A percentile compares a stretch with the other conserved stretches of the same genome.
phyloP scores from a whole-genome alignment of 495 filamentous ascomycete genomes.

The Hypoxylon trugodes region DNA sequence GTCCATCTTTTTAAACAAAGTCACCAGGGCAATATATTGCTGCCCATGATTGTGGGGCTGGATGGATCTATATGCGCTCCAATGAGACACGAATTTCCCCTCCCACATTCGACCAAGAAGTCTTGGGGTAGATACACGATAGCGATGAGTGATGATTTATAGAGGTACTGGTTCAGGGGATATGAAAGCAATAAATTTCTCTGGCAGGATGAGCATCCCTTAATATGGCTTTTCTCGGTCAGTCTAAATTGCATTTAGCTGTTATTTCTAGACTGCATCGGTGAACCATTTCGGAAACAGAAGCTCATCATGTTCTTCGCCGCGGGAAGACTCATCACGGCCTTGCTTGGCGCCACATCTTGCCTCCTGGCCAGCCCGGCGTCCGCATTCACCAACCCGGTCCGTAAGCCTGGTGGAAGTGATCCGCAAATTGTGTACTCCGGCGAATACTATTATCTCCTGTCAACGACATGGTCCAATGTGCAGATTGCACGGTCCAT shows the following conservation, averaged over 20 bases:
- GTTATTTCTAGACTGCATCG: neutral
- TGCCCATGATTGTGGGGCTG: neutral
- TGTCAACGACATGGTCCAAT: constrained; percentile 57
- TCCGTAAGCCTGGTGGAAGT: constrained; percentile 42
- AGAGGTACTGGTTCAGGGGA: neutral
- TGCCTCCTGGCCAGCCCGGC: constrained; percentile 27
- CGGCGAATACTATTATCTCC: constrained; percentile 63
- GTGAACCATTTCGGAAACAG: neutral
- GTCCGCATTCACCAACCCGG: constrained; percentile 47
- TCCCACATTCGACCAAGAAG: neutral
- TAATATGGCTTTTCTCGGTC: neutral
- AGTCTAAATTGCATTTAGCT: neutral
- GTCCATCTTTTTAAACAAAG: neutral
- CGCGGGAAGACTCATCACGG: constrained; percentile 6
- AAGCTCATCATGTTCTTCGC: constrained; percentile 16
- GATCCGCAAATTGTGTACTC: constrained; percentile 61
- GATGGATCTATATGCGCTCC: constrained; percentile 18
- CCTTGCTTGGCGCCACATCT: constrained; percentile 6
- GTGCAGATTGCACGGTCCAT: constrained; percentile 59
- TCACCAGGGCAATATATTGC: neutral
- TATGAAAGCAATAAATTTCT: neutral
- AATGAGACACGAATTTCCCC: constrained; percentile 1
- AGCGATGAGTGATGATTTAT: neutral
- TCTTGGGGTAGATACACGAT: neutral
- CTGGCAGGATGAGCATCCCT: neutral